A percentile compares a stretch with the other conserved stretches of the same genome.
phyloP scores from a whole-genome alignment of 2,329 filamentous ascomycete genomes.

The Alternaria gaisen region DNA sequence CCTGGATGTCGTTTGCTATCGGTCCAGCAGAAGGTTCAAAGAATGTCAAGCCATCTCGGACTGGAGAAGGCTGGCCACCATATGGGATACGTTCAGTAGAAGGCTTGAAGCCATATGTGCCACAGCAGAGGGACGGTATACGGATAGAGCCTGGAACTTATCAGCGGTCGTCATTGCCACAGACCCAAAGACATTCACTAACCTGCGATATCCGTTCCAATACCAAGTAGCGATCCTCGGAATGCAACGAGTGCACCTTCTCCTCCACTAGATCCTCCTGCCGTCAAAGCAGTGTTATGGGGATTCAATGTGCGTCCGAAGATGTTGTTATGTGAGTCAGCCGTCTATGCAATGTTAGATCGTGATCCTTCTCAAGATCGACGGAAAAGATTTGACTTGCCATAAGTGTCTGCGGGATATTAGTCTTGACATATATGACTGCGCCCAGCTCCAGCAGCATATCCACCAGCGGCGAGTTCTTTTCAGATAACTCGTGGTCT shows the following conservation, averaged over 20 bases:
- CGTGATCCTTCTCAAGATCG: slow-evolving; percentile 26
- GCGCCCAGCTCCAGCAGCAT: slow-evolving; percentile 67
- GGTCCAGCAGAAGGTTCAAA: slow-evolving; percentile 10
- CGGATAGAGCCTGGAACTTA: slow-evolving; percentile 49
- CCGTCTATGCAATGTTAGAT: slow-evolving; percentile 50
- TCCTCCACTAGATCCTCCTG: slow-evolving; percentile 70
- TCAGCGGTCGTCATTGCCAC: background rate
- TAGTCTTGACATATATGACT: slow-evolving; percentile 73
- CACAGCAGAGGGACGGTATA: slow-evolving; percentile 64
- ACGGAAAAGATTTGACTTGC: slow-evolving; percentile 47
- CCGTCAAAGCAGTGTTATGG: slow-evolving; percentile 63
- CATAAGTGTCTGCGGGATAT: slow-evolving; percentile 72
- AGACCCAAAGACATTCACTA: background rate
- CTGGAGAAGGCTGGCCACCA: slow-evolving; percentile 15
- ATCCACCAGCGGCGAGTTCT: slow-evolving; percentile 64
- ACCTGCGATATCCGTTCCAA: slow-evolving; percentile 66
- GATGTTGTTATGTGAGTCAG: slow-evolving; percentile 69
- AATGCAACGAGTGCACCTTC: slow-evolving; percentile 69
- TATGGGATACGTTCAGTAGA: slow-evolving; percentile 61
- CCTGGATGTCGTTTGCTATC: slow-evolving; percentile 10
- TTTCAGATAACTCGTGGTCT: slow-evolving; percentile 57
- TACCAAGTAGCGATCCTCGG: slow-evolving; percentile 65
- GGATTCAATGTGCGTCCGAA: slow-evolving; percentile 70
- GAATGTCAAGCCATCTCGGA: background rate
- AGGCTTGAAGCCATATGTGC: slow-evolving; percentile 60